Percentiles rank a stretch among this genome's conserved stretches.
Conservation (phyloP, 1,284 basidiomycete genomes). For the Microbotryum scabiosae region DNA sequence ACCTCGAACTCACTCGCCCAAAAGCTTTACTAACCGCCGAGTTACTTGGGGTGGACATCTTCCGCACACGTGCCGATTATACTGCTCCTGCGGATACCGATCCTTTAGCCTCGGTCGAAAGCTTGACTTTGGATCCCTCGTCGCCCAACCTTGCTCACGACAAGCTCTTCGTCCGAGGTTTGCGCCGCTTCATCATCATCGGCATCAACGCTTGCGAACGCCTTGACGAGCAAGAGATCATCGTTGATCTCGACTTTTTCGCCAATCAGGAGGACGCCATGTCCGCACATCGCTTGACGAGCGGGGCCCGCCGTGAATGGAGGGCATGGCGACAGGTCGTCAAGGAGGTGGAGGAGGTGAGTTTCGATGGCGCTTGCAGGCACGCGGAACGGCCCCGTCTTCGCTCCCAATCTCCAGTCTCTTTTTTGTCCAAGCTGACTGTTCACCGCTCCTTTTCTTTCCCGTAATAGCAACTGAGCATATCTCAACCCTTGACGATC, state of each 20-base stretch:
- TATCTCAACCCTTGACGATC: conserved; percentile 58
- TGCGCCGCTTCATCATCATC: conserved; percentile 49
- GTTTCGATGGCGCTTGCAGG: conserved; percentile 38
- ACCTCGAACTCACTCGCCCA: conserved; percentile 15
- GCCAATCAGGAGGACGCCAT: conserved; percentile 33
- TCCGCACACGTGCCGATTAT: conserved; percentile 18
- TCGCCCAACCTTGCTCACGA: conserved; percentile 24
- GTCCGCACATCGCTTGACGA: conserved; percentile 28
- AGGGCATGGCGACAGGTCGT: conserved; percentile 45
- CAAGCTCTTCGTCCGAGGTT: conserved; percentile 45
- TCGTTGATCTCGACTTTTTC: conserved; percentile 51
- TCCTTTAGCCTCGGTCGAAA: not conserved
- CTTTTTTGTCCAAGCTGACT: not conserved
- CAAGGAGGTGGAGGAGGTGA: conserved; percentile 44
- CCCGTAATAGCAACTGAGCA: conserved; percentile 40
- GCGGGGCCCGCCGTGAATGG: conserved; percentile 30
- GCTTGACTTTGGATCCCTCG: not conserved
- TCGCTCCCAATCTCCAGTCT: conserved; percentile 3
- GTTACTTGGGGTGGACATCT: conserved; percentile 19
- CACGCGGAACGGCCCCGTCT: conserved; percentile 1
- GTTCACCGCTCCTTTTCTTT: conserved; percentile 29
- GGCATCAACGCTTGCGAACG: conserved; percentile 68
- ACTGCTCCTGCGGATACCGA: not conserved
- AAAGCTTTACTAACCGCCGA: conserved; percentile 21
- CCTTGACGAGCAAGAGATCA: conserved; percentile 58